Base-by-base conservation (phyloP, 108 stramenopile species). In the Asterionellopsis glacialis region DNA sequence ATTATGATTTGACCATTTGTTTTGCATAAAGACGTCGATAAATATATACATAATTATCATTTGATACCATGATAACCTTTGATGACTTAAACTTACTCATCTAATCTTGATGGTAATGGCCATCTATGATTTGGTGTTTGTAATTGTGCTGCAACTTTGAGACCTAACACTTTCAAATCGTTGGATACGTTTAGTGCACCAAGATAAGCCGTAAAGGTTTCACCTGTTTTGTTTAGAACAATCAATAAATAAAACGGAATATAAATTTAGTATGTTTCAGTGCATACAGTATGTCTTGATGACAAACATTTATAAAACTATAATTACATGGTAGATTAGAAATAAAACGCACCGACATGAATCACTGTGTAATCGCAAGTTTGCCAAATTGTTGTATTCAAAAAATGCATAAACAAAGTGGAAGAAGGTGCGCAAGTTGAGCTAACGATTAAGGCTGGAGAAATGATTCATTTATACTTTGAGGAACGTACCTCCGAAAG, bases 201-300 rank as follows among this genome's bases (percentile, higher is more conserved):
- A 7, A 93, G 77, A 72, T 89, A 89, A 7, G 88, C 91, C 12
- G 83, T 78, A 45, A 93, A 93, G 2, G 82, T 87, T 59, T 93
- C 91, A 12, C 91, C 91, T 1, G 85, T 33, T 33, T 33, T 33
- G 33, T 33, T 33, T 33, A 7, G 33, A 5, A 33, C 2, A 33
- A 33, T 2, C 33, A n/a, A n/a, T n/a, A n/a, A n/a, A n/a, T n/a
- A n/a, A n/a, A n/a, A n/a, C n/a, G n/a, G n/a, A n/a, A n/a, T n/a
- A n/a, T n/a, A n/a, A n/a, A n/a, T n/a, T n/a, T n/a, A n/a, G n/a
- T n/a, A n/a, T n/a, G n/a, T n/a, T n/a, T n/a, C n/a, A n/a, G n/a
- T n/a, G n/a, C n/a, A n/a, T n/a, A n/a, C n/a, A n/a, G n/a, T n/a
- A n/a, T n/a, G n/a, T n/a, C n/a, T n/a, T n/a, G n/a, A n/a, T n/a